Conservation (phyloP, 768 basidiomycete species). For the Russula dissimulans region DNA sequence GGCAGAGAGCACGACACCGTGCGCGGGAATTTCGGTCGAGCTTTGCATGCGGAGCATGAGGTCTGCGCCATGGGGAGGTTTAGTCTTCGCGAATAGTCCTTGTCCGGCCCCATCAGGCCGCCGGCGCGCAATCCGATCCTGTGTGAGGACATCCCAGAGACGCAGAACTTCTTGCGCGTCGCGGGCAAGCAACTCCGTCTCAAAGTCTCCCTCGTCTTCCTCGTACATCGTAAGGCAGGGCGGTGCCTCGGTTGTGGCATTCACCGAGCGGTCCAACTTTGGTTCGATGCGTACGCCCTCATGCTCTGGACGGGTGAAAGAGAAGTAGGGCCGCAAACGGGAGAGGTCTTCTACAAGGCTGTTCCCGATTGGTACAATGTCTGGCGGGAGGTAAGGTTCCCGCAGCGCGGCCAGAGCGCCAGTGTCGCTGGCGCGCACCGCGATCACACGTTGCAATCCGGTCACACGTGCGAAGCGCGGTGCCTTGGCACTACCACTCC, state of each 20-base stretch:
- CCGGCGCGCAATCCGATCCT: conserved; percentile 6
- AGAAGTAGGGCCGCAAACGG: conserved; percentile 51
- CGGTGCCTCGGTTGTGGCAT: background rate
- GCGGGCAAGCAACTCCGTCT: conserved; percentile 22
- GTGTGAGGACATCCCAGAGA: conserved; percentile 19
- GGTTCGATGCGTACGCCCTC: conserved; percentile 14
- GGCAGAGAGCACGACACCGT: conserved; percentile 55
- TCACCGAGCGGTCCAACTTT: background rate
- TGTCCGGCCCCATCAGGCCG: background rate
- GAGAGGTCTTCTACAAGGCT: conserved; percentile 58
- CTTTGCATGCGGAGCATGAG: conserved; percentile 40
- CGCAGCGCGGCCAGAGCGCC: conserved; percentile 85
- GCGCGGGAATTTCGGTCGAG: conserved; percentile 43
- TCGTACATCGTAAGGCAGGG: background rate
- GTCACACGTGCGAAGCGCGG: conserved; percentile 77
- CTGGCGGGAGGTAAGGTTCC: conserved; percentile 53
- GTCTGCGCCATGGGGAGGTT: conserved; percentile 51
- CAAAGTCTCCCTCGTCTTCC: conserved; percentile 23
- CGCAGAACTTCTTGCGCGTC: conserved; percentile 30
- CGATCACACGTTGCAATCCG: conserved; percentile 74
- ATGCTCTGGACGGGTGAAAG: conserved; percentile 14
- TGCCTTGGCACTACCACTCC: conserved; percentile 40
- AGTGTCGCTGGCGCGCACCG: conserved; percentile 72
- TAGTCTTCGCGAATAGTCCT: background rate
- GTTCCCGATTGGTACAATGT: conserved; percentile 47